Conservation (phyloP, 768 basidiomycete species). For the Cyclocybe aegerita region DNA sequence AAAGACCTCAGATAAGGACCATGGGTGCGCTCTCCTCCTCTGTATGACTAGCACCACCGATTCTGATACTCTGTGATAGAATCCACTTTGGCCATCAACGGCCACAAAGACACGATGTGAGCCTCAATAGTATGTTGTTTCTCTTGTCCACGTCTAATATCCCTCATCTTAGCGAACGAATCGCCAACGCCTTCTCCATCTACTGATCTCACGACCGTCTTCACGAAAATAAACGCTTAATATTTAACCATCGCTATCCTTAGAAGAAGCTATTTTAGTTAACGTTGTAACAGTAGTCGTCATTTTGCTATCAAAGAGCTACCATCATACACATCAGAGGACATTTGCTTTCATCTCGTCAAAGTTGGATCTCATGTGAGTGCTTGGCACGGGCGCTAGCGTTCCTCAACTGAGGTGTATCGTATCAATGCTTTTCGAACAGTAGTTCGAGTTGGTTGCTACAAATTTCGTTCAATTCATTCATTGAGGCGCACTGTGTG, state of each 20-base stretch:
- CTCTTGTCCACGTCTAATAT: neutral
- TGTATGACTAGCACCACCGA: neutral
- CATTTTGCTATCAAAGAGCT: too few relatives aligned
- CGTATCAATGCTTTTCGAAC: too few relatives aligned
- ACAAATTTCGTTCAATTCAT: too few relatives aligned
- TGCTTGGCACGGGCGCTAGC: too few relatives aligned
- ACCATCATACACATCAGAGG: too few relatives aligned
- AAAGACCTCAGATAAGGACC: too few relatives aligned
- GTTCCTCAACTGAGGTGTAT: too few relatives aligned
- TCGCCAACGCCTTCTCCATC: constrained; percentile 29
- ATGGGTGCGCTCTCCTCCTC: neutral
- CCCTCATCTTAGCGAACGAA: constrained; percentile 24
- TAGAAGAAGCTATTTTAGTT: neutral
- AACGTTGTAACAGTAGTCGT: too few relatives aligned
- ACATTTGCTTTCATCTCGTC: too few relatives aligned
- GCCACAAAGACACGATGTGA: constrained; percentile 31
- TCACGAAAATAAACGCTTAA: neutral
- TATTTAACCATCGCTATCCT: neutral
- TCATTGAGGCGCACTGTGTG: too few relatives aligned
- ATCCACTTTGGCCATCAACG: constrained; percentile 24
- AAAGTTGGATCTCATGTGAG: too few relatives aligned
- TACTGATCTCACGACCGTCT: neutral
- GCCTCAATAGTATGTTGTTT: neutral
- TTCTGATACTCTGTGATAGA: neutral
- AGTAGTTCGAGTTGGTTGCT: too few relatives aligned